Evolutionary conservation across 805 yeast species (phyloP), one percentile per base, ranked within the genome.

Genomic region (Metschnikowia santaceciliae): DNA sequence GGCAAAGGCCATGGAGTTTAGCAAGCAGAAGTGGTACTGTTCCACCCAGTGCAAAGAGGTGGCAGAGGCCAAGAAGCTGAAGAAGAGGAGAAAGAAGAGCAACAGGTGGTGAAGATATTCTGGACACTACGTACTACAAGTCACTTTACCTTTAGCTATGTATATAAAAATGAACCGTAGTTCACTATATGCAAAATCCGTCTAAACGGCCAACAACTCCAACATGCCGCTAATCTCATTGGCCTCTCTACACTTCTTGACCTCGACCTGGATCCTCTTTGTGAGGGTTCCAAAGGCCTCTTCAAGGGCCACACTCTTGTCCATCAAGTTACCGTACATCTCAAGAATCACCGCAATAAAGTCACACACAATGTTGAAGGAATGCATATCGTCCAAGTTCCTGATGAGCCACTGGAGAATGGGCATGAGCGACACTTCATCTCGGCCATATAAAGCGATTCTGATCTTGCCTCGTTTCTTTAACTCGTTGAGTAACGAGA

Each of bases 201-300:
- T 36, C 41, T 70, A 78, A 54, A 70, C 79, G 46, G 90, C 84
- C 61, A 92, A 75, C 59, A 94, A 69, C 68, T 90, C 95, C 60
- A 94, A 74, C 97, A 94, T 94, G 49, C 99, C 99, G 61, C 87
- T 90, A 41, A 94, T 82, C 65, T 83, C 85, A 66, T 86, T 87
- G 6, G 97, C 96, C 64, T 91, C 97, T 64, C 82, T 81, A 41
- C 96, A 88, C 62, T 86, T 84, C 50, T 77, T 79, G 22, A 90
- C 81, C 69, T 92, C 97, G 33, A 71, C 64, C 50, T 78, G 79
- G 26, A 92, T 76, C 60, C 81, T 82, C 63, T 78, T 79, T 58
- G 77, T 75, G 55, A 94, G 71, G 50, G 80, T 78, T 46, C 75
- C 70, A 43, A 90, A 70, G 47, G 89, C 74, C 59, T 87, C 94